phyloP scores from a whole-genome alignment of 2,329 filamentous ascomycete genomes.

The Aspergillus vadensis region DNA sequence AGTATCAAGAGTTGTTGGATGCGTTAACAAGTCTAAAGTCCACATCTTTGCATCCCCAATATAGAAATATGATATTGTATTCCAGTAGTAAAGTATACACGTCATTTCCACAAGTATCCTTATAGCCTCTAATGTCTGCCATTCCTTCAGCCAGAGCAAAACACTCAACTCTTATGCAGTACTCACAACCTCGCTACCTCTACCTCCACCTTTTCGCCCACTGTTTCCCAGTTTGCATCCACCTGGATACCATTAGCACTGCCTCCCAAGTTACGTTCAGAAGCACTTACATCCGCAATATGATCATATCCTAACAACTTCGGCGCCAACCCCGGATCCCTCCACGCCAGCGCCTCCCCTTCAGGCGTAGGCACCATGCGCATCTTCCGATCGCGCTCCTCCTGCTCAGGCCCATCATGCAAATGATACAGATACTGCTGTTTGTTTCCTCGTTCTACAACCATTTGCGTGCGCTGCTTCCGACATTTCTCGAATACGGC shows the following conservation, averaged over 20 bases:
- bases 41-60: too few species aligned
- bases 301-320: conserved; percentile 46
- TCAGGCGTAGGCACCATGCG: conserved; percentile 39
- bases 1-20: too few species aligned
- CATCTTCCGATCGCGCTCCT: conserved; percentile 54
- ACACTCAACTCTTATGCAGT: too few species aligned
- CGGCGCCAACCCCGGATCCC: conserved; percentile 43
- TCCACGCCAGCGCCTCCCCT: conserved; percentile 48
- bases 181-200: background rate
- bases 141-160: too few species aligned
- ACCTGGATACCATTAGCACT: background rate
- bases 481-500: conserved; percentile 59
- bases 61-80: too few species aligned
- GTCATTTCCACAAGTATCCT: too few species aligned
- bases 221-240: background rate
- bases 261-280: background rate
- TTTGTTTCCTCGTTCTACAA: conserved; percentile 61
- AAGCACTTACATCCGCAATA: conserved; percentile 37
- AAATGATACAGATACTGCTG: conserved; percentile 66
- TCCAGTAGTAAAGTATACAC: too few species aligned
- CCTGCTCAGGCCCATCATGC: conserved; percentile 59
- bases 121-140: too few species aligned
- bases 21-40: too few species aligned
- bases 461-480: conserved; percentile 59
- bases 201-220: background rate